Evolutionary conservation across 176 grass and related monocot genomes (phyloP).

Genomic region (Carex cristatella): DNA sequence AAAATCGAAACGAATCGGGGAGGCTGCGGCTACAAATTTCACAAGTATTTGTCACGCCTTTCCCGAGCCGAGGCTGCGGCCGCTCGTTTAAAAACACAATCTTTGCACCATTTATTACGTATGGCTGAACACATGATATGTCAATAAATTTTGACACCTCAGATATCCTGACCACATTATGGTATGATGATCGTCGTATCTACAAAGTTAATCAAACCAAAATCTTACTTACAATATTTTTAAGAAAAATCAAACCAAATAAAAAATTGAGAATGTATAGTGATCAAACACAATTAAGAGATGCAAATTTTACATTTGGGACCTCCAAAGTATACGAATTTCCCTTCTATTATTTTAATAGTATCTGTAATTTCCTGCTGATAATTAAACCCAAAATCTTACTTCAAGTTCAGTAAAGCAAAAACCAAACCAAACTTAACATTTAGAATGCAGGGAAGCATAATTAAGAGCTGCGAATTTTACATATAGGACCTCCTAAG

Average conservation of each 20-base stretch:
- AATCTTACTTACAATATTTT: not conserved
- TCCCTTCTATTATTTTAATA: not conserved
- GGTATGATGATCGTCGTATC: constrained; percentile 42
- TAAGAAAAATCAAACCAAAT: not conserved
- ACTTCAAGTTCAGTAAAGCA: not conserved
- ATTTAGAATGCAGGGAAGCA: not conserved
- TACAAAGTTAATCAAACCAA: constrained; percentile 6
- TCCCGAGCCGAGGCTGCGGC: constrained; percentile 39
- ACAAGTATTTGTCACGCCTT: constrained; percentile 42
- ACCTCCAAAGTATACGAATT: not conserved
- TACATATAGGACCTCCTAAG: not conserved
- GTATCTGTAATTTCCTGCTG: not conserved
- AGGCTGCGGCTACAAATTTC: constrained; percentile 42
- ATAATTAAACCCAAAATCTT: not conserved
- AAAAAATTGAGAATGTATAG: not conserved
- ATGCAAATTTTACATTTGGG: not conserved
- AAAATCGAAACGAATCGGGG: constrained; percentile 43
- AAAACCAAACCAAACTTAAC: not conserved
- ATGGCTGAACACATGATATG: constrained; percentile 42
- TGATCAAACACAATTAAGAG: not conserved
- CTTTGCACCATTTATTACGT: constrained; percentile 50
- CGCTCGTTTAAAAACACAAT: constrained; percentile 48
- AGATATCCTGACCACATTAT: constrained; percentile 45
- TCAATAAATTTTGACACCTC: constrained; percentile 52
- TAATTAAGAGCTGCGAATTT: not conserved